phyloP scores from a whole-genome alignment of 257 asterid genomes.

The Cynanchum wilfordii region DNA sequence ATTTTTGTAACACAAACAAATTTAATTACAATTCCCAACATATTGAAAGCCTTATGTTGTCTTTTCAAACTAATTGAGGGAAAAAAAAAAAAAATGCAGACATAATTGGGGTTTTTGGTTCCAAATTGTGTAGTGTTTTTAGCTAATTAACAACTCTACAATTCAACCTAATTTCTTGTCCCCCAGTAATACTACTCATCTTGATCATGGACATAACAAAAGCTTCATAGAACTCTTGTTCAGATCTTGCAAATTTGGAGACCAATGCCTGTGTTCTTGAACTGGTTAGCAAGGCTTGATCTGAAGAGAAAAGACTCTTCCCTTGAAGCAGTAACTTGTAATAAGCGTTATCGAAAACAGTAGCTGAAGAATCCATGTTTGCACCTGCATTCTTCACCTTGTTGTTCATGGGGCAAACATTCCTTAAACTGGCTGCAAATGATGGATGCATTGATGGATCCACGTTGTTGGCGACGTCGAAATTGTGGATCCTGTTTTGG shows the following conservation, averaged over 20 bases:
- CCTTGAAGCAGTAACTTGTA: slow-evolving; percentile 66
- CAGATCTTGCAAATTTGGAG: slow-evolving; percentile 47
- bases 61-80: too few relatives aligned
- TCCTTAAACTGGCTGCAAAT: slow-evolving; percentile 50
- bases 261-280: slow-evolving; percentile 51
- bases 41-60: too few relatives aligned
- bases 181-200: slow-evolving; percentile 69
- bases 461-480: slow-evolving; percentile 33
- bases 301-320: slow-evolving; percentile 63
- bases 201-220: slow-evolving; percentile 74
- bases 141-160: slow-evolving; percentile 43
- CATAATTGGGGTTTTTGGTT: not conserved
- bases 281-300: slow-evolving; percentile 51
- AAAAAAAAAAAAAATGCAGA: too few relatives aligned
- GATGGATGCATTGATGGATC: slow-evolving; percentile 59
- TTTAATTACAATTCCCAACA: not conserved
- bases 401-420: slow-evolving; percentile 61
- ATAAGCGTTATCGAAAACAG: slow-evolving; percentile 61
- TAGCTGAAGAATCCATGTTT: slow-evolving; percentile 55
- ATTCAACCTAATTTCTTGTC: slow-evolving; percentile 51
- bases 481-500: slow-evolving; percentile 81
- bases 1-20: not conserved
- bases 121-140: not conserved
- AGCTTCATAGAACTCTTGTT: slow-evolving; percentile 44
- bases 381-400: slow-evolving; percentile 59